phyloP scores from a whole-genome alignment of 2,329 filamentous ascomycete species.

The Fusarium floridanum region DNA sequence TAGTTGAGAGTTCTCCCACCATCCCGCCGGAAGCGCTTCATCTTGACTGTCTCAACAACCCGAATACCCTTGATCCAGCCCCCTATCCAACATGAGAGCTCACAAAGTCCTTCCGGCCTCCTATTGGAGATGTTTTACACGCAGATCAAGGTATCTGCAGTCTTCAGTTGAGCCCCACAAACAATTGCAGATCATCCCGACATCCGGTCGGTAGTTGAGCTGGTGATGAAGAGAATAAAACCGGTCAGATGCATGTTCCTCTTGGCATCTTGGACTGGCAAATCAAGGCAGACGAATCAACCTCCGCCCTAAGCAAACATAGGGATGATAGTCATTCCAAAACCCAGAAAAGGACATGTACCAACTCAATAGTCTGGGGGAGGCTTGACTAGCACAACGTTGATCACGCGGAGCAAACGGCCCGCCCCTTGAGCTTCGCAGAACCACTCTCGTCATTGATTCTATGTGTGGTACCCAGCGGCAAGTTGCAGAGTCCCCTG shows the following conservation, averaged over 20 bases:
- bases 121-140: not conserved
- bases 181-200: not conserved
- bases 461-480: not conserved
- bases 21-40: not conserved
- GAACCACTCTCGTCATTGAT: not conserved
- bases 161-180: not conserved
- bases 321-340: not conserved
- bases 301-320: not conserved
- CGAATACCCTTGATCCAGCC: not conserved
- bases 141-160: conserved; percentile 12
- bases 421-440: not conserved
- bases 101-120: not conserved
- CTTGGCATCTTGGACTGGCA: not conserved
- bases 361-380: not conserved
- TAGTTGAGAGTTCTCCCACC: not conserved
- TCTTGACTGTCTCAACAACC: not conserved
- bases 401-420: not conserved
- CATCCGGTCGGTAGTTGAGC: conserved; percentile 7
- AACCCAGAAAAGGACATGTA: not conserved
- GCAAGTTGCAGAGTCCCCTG: not conserved
- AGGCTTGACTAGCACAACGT: not conserved
- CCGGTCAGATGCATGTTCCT: not conserved
- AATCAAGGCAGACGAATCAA: not conserved
- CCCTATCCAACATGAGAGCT: not conserved
- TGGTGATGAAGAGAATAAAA: not conserved